Conservation (phyloP, 176 grass and related monocot genomes). For the Aegilops tauschii region DNA sequence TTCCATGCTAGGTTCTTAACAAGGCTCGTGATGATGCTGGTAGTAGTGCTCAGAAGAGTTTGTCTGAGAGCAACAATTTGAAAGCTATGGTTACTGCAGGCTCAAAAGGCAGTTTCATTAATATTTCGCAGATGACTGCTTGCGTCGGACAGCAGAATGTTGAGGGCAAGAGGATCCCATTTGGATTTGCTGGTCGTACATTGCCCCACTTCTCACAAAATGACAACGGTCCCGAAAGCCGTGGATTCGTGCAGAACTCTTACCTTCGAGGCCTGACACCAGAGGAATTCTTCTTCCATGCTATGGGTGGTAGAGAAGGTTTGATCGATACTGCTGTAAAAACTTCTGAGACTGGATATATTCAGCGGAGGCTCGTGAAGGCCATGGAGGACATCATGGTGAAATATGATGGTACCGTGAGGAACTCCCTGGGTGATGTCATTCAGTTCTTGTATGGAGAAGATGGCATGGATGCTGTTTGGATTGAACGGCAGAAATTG, state of each 20-base stretch:
- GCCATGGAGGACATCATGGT: conserved; percentile 99
- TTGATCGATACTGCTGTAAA: conserved; percentile 91
- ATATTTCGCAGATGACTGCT: conserved; percentile 99
- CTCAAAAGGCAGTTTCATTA: conserved; percentile 95
- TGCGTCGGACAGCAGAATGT: conserved; percentile 99
- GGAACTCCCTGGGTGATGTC: conserved; percentile 92
- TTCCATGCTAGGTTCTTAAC: conserved; percentile 70
- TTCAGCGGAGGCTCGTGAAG: conserved; percentile 90
- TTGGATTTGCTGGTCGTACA: conserved; percentile 81
- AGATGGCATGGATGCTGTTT: conserved; percentile 99
- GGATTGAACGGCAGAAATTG: conserved; percentile 90
- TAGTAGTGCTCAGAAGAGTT: conserved; percentile 92
- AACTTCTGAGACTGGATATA: conserved; percentile 96
- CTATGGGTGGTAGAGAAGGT: conserved; percentile 89
- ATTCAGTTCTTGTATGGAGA: conserved; percentile 99
- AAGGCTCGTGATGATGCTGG: conserved; percentile 99
- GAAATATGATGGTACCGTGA: conserved; percentile 95
- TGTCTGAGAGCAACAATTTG: conserved; percentile 98
- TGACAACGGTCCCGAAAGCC: conserved; percentile 85
- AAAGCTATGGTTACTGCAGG: conserved; percentile 99
- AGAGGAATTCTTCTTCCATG: conserved; percentile 94
- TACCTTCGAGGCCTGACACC: conserved; percentile 93
- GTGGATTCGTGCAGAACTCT: conserved; percentile 97
- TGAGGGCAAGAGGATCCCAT: conserved; percentile 95
- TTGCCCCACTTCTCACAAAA: conserved; percentile 94